A percentile compares a stretch with the other conserved stretches of the same genome.
These are phyloP conservation scores for Cairneyella variabilis DNA, from an alignment of 495 filamentous ascomycete species.

Conservation along the genomic window DNA sequence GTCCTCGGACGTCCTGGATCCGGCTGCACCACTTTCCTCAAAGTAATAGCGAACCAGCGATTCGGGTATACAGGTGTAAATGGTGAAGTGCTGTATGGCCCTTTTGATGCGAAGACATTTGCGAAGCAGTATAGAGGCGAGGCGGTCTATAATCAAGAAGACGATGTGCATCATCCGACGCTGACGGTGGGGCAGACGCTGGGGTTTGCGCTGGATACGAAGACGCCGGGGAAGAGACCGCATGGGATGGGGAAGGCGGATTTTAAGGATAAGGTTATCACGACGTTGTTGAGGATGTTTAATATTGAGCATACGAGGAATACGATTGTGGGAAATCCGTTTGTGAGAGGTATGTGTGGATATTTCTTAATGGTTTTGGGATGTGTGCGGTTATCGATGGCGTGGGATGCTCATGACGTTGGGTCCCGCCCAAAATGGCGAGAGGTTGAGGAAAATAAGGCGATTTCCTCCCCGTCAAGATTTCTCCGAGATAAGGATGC, in stretches of 20 bases:
- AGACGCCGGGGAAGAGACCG: slow-evolving; percentile 41
- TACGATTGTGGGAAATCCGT: slow-evolving; percentile 65
- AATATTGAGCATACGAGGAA: slow-evolving; percentile 73
- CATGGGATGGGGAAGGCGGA: slow-evolving; percentile 20
- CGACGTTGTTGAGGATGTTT: slow-evolving; percentile 50
- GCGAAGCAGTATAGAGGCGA: slow-evolving; percentile 59
- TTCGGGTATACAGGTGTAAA: slow-evolving; percentile 57
- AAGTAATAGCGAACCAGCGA: slow-evolving; percentile 63
- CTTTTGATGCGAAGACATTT: slow-evolving; percentile 56
- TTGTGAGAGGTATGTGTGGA: slow-evolving; percentile 59
- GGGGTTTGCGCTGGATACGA: slow-evolving; percentile 47
- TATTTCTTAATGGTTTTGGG: too few relatives aligned
- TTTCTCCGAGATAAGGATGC: neutral
- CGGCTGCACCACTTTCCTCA: slow-evolving; percentile 71
- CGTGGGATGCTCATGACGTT: too few relatives aligned
- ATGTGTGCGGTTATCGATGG: too few relatives aligned
- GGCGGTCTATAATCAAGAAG: slow-evolving; percentile 59
- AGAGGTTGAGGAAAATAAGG: too few relatives aligned
- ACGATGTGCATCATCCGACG: slow-evolving; percentile 63
- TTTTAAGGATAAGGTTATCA: slow-evolving; percentile 25
- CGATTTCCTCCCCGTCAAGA: neutral
- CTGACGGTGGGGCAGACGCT: slow-evolving; percentile 65
- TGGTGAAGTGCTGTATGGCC: slow-evolving; percentile 64
- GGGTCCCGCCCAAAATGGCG: too few relatives aligned
- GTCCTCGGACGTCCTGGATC: slow-evolving; percentile 70